These are phyloP conservation scores for Trichoderma afroharzianum DNA, from an alignment of 2,329 filamentous ascomycete genomes.

Conservation along the genomic window DNA sequence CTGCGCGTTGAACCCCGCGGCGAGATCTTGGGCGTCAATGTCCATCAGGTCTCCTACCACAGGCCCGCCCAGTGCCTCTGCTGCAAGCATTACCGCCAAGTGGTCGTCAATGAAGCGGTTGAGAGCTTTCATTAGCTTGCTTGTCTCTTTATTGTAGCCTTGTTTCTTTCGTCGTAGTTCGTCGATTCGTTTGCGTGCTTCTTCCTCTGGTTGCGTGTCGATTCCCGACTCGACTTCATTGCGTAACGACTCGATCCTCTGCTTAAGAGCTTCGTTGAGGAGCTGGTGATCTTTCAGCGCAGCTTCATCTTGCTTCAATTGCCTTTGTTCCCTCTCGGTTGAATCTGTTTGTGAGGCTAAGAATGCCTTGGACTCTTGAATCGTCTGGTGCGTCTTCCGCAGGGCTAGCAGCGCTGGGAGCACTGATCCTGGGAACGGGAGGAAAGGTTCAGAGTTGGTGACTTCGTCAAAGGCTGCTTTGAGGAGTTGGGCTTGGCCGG, in stretches of 20 bases:
- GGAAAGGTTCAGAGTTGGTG: conserved; percentile 57
- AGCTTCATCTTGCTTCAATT: conserved; percentile 49
- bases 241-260: conserved; percentile 57
- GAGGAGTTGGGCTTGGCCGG: conserved; percentile 43
- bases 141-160: conserved; percentile 58
- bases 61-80: conserved; percentile 78
- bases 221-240: conserved; percentile 54
- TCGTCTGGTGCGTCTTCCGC: conserved; percentile 61
- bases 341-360: conserved; percentile 44
- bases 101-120: conserved; percentile 67
- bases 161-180: conserved; percentile 58
- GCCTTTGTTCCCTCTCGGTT: conserved; percentile 42
- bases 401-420: conserved; percentile 70
- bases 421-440: conserved; percentile 64
- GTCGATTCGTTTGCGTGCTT: conserved; percentile 59
- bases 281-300: conserved; percentile 53
- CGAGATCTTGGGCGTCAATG: conserved; percentile 56
- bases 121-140: conserved; percentile 59
- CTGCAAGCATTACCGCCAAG: conserved; percentile 72
- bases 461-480: conserved; percentile 64
- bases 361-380: conserved; percentile 60
- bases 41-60: conserved; percentile 73
- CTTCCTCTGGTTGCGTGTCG: conserved; percentile 57
- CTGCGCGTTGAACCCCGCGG: conserved; percentile 57
- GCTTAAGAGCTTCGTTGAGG: conserved; percentile 50